These are phyloP conservation scores for Tetrahymena borealis DNA, from an alignment of 73 alveolate genomes.

Conservation along the genomic window DNA sequence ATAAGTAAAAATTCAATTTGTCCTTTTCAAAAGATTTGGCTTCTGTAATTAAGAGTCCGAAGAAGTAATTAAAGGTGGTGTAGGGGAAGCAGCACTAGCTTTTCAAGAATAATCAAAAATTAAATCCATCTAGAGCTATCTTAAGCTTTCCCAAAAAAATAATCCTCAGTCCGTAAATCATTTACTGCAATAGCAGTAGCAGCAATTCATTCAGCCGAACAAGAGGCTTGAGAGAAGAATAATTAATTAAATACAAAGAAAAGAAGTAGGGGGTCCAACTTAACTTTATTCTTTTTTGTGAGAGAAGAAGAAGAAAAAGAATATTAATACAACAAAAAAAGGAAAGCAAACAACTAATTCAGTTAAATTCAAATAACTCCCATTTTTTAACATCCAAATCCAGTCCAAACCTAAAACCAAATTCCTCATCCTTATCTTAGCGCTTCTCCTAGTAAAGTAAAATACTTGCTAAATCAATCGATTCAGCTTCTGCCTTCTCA, in stretches of 20 bases:
- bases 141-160: too few species aligned
- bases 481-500: too few species aligned
- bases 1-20: not conserved
- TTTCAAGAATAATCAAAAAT: not conserved
- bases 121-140: not conserved
- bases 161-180: not conserved
- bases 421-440: not conserved
- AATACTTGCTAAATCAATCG: too few species aligned
- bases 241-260: not conserved
- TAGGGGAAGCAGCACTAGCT: not conserved
- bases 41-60: not conserved
- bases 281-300: not conserved
- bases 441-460: not conserved
- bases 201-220: not conserved
- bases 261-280: conserved; percentile 4
- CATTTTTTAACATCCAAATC: not conserved
- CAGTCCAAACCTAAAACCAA: not conserved
- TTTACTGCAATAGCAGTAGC: not conserved
- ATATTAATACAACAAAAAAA: not conserved
- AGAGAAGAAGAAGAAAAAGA: conserved; percentile 1
- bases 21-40: not conserved
- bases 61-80: not conserved
- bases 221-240: not conserved
- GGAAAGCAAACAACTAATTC: not conserved
- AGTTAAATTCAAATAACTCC: not conserved